These are phyloP conservation scores for Xylaria longipes DNA, from an alignment of 495 filamentous ascomycete species.

Conservation along the genomic window DNA sequence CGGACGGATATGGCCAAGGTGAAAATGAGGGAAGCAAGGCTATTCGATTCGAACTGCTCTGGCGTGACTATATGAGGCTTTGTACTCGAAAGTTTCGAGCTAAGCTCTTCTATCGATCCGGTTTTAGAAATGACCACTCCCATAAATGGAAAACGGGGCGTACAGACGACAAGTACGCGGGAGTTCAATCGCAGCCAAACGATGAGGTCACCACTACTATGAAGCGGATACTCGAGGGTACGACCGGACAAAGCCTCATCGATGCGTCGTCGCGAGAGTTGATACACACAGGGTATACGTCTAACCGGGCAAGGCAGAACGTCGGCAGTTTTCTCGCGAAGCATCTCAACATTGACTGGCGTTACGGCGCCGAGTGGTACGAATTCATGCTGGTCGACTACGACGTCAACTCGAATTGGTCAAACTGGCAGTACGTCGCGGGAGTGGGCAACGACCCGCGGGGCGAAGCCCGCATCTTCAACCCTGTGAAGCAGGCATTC, in stretches of 20 bases:
- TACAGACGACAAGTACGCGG: conserved; percentile 33
- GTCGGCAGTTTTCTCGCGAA: conserved; percentile 73
- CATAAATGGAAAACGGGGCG: conserved; percentile 49
- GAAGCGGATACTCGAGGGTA: conserved; percentile 63
- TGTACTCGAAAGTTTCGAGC: conserved; percentile 68
- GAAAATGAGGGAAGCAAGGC: conserved; percentile 71
- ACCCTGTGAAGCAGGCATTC: conserved; percentile 72
- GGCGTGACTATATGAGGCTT: conserved; percentile 79
- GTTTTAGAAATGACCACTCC: conserved; percentile 57
- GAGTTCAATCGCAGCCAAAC: conserved; percentile 38
- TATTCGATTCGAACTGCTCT: conserved; percentile 73
- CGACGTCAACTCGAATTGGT: conserved; percentile 75
- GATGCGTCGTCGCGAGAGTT: conserved; percentile 74
- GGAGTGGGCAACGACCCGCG: conserved; percentile 78
- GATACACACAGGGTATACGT: conserved; percentile 73
- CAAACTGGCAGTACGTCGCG: conserved; percentile 77
- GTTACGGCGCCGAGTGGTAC: conserved; percentile 79
- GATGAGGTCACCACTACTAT: conserved; percentile 47
- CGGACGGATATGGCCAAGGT: conserved; percentile 64
- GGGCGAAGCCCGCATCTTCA: conserved; percentile 69
- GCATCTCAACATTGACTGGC: conserved; percentile 76
- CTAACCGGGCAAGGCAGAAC: conserved; percentile 74
- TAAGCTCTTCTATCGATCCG: conserved; percentile 64
- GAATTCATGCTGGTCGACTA: conserved; percentile 73
- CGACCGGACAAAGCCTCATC: conserved; percentile 72